Conservation (phyloP, 192 early-diverging fungal species). For the Backusella psychrophila region DNA sequence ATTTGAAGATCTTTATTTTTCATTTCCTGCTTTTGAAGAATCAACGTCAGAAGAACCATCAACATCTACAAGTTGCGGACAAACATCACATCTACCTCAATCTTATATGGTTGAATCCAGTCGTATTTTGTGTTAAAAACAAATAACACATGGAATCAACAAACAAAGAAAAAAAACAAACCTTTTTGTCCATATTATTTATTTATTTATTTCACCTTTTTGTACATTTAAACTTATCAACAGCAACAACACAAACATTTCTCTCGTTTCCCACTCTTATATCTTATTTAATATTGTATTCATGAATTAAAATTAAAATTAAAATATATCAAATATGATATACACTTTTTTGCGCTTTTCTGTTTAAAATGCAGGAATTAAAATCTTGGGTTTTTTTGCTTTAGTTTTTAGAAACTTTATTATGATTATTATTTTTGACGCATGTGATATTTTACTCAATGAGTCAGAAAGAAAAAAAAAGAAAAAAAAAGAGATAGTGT, state of each 20-base stretch:
- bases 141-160: conserved; percentile 2
- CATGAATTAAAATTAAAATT: background rate
- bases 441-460: background rate
- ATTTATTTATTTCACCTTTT: conserved; percentile 3
- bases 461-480: background rate
- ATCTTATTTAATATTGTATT: background rate
- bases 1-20: conserved; percentile 15
- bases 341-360: background rate
- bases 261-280: background rate
- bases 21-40: conserved; percentile 14
- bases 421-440: background rate
- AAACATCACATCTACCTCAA: background rate
- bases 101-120: conserved; percentile 4
- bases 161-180: background rate
- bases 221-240: conserved; percentile 2
- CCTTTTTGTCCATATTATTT: conserved; percentile 5
- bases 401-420: background rate
- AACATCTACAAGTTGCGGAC: background rate
- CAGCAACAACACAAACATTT: background rate
- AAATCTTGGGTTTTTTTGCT: background rate
- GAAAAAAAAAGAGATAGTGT: too few relatives aligned
- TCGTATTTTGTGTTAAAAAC: conserved; percentile 6
- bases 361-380: conserved; percentile 4
- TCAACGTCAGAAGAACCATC: background rate
- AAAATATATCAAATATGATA: background rate